Percentiles rank a stretch among this genome's conserved stretches.
Conservation (phyloP, 495 filamentous ascomycete species). For the Tuber melanosporum region DNA sequence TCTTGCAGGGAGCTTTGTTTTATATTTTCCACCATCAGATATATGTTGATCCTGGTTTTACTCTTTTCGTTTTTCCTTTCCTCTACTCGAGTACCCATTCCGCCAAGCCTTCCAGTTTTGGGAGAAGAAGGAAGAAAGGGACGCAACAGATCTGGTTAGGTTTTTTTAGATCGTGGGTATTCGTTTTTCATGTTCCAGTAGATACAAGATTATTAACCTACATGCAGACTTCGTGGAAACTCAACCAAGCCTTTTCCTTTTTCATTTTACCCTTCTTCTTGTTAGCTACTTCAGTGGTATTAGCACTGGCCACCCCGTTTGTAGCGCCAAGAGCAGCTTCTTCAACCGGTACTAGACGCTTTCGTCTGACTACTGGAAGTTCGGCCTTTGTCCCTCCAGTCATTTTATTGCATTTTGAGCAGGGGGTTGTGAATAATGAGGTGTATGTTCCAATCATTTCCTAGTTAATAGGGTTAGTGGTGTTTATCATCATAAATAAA, state of each 20-base stretch:
- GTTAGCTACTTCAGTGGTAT: not conserved
- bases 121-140: too few species aligned
- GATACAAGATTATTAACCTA: not conserved
- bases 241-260: conserved; percentile 32
- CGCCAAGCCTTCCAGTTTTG: too few species aligned
- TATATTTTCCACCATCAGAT: too few species aligned
- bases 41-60: too few species aligned
- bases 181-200: too few species aligned
- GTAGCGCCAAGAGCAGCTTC: not conserved
- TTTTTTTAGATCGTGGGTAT: too few species aligned
- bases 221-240: conserved; percentile 36
- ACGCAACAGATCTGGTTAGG: too few species aligned
- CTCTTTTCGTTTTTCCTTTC: too few species aligned
- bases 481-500: not conserved
- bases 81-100: too few species aligned
- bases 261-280: conserved; percentile 30
- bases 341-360: conserved; percentile 23
- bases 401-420: conserved; percentile 35
- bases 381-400: conserved; percentile 36
- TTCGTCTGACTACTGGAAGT: conserved; percentile 32
- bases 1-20: too few species aligned
- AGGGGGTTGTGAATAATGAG: conserved; percentile 26
- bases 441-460: conserved; percentile 37
- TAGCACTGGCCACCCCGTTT: not conserved
- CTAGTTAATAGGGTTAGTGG: conserved; percentile 13